phyloP scores from a whole-genome alignment of 768 basidiomycete genomes.

The Porphyrellus cyaneotinctus region DNA sequence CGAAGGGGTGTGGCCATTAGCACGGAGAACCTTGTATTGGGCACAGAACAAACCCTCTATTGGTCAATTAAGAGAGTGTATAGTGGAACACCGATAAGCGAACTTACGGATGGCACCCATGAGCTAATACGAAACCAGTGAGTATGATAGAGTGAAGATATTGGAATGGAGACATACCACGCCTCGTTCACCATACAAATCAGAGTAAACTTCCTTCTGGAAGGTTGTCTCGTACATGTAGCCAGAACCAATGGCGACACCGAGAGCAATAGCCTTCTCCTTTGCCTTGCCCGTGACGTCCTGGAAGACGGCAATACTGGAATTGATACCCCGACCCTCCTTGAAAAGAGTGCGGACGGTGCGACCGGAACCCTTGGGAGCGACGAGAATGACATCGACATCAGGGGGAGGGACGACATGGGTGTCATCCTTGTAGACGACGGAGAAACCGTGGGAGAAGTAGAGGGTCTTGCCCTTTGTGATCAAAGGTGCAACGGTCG shows the following conservation, averaged over 20 bases:
- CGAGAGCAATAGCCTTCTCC: slow-evolving; percentile 94
- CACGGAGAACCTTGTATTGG: slow-evolving; percentile 96
- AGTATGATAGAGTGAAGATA: slow-evolving; percentile 1
- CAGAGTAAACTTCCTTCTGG: slow-evolving; percentile 99
- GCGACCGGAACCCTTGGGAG: slow-evolving; percentile 97
- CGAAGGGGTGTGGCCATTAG: slow-evolving; percentile 93
- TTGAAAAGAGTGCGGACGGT: slow-evolving; percentile 99
- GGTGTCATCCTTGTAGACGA: slow-evolving; percentile 97
- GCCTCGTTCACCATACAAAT: slow-evolving; percentile 99
- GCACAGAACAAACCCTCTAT: slow-evolving; percentile 97
- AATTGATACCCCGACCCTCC: slow-evolving; percentile 98
- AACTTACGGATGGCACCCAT: slow-evolving; percentile 93
- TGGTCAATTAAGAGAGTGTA: slow-evolving; percentile 5
- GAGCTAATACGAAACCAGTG: slow-evolving; percentile 45
- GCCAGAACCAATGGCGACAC: slow-evolving; percentile 92
- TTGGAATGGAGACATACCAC: slow-evolving; percentile 59
- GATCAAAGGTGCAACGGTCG: slow-evolving; percentile 83
- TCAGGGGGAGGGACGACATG: slow-evolving; percentile 87
- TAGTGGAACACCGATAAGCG: not conserved
- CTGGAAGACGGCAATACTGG: slow-evolving; percentile 91
- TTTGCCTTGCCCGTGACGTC: slow-evolving; percentile 97
- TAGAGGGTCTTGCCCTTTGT: slow-evolving; percentile 99
- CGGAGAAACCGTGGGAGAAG: slow-evolving; percentile 99
- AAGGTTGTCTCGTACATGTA: slow-evolving; percentile 99
- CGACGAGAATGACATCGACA: slow-evolving; percentile 98